Evolutionary conservation across 2,329 filamentous ascomycete genomes (phyloP), one percentile per base, ranked within the genome.

Genomic region (Didymella sp.): DNA sequence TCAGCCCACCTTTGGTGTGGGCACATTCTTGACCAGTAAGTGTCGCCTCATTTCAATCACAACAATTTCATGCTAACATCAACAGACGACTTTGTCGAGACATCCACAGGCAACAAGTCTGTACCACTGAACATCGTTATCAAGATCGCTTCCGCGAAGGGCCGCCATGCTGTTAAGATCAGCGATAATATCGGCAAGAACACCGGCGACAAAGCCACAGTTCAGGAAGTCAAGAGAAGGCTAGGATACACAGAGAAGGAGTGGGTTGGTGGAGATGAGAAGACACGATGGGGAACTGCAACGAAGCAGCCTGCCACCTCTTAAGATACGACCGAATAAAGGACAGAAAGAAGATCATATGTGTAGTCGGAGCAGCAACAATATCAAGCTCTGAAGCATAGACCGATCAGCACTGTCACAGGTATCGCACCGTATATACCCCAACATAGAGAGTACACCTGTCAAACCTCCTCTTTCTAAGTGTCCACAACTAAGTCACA

Each of bases 61-160:
- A 4, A 11, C 12, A 3, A 9, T 19, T 15, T 9, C 28, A 13
- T 43, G 24, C 68, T 70, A 44, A 73, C 60, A 17, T 28, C 19
- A 7, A 47, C 56, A 85, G 86, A 99, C 71, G 95, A 99, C 76
- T 99, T 95, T 74, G 80, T 79, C n/a, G 86, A 89, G 63, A 79
- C 84, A 59, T 86, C 82, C 31, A 90, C 88, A 0, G 88, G 88
- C 35, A 87, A 87, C 66, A 98, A 97, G 78, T 97, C 93, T 0
- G 86, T 88, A 15, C 95, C 95, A 0, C 80, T 99, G 51, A 99
- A 99, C 71, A 99, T 99, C 69, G 95, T 99, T 66, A 97, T 99
- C 79, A 99, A 99, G 79, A 84, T 99, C 59, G 91, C 91, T 60
- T 92, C 91, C 9, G 95, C 92, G 0, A 86, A 82, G 13, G 93